Evolutionary conservation across 495 filamentous ascomycete genomes (phyloP).

Genomic region (Penicillium cataractarum): DNA sequence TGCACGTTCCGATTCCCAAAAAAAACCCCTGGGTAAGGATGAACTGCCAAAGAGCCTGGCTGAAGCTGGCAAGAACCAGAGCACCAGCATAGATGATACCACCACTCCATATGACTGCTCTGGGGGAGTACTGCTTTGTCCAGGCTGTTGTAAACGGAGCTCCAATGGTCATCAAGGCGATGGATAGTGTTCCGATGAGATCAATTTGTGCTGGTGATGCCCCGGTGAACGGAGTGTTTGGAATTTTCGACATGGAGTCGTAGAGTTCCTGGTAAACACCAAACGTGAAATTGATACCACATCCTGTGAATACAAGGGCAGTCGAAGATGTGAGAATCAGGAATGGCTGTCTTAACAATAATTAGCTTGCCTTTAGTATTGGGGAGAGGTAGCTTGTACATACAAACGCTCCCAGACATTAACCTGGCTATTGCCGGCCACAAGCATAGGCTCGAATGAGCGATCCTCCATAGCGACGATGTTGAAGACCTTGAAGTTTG

Average conservation of each 20-base stretch:
- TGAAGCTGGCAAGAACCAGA: slow-evolving; percentile 39
- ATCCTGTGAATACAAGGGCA: slow-evolving; percentile 42
- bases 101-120: slow-evolving; percentile 33
- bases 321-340: slow-evolving; percentile 37
- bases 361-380: neutral
- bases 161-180: slow-evolving; percentile 49
- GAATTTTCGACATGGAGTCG: slow-evolving; percentile 37
- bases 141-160: slow-evolving; percentile 42
- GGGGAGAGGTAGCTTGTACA: neutral
- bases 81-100: slow-evolving; percentile 35
- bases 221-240: slow-evolving; percentile 38
- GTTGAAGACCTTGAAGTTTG: neutral
- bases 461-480: slow-evolving; percentile 8
- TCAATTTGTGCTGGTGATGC: slow-evolving; percentile 46
- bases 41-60: slow-evolving; percentile 45
- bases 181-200: slow-evolving; percentile 48
- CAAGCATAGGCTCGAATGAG: slow-evolving; percentile 15
- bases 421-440: neutral
- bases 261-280: slow-evolving; percentile 53
- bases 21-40: slow-evolving; percentile 44
- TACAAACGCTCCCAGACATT: slow-evolving; percentile 16
- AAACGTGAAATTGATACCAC: slow-evolving; percentile 49
- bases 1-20: slow-evolving; percentile 38
- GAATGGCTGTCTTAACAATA: slow-evolving; percentile 18
- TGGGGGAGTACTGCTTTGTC: slow-evolving; percentile 42